Evolutionary conservation across 371 early-diverging fungal species (phyloP), one percentile per base, ranked within the genome.

Genomic region (Catenaria anguillulae): DNA sequence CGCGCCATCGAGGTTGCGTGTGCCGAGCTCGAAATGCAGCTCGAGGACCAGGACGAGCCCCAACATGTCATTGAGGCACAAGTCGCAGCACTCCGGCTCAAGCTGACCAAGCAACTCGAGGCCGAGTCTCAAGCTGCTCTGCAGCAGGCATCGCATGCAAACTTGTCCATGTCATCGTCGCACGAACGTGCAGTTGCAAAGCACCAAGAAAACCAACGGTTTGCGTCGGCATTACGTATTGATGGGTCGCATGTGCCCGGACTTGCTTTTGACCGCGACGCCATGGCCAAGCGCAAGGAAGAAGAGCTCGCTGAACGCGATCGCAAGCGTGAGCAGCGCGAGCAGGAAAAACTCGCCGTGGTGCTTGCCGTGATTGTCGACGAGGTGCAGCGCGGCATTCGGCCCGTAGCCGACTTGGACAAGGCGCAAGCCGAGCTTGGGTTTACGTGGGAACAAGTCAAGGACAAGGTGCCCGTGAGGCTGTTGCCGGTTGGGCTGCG

Each of bases 1-100:
- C 81, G 95, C 15, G 76, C 86, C 65, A 74, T 94, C 1, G 97
- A 95, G 67, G 74, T 95, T 43, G 72, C 87, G 62, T 91, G 92
- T 67, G 75, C 90, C 64, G 77, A 79, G 71, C 73, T 92, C 23
- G 79, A 76, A 64, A 82, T 87, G 62, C 70, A 84, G 64, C 78
- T 94, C n/a, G 92, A 90, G 65, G 89, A 83, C 55, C 75, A 85
- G 63, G 84, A 76, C 4, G 82, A 83, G 29, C n/a, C n/a, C n/a
- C n/a, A n/a, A n/a, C n/a, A n/a, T n/a, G n/a, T n/a, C n/a, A 72
- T 88, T 26, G 87, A 84, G 54, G 67, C 65, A 24, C 73, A 77
- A 60, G 83, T 86, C 2, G 63, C 74, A 56, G 71, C 67, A 48
- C 66, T 80, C 35, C 74, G 87, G 46, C 61, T 67, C 59, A 69